Conservation (phyloP, 768 basidiomycete genomes). For the Harrya chromipes region DNA sequence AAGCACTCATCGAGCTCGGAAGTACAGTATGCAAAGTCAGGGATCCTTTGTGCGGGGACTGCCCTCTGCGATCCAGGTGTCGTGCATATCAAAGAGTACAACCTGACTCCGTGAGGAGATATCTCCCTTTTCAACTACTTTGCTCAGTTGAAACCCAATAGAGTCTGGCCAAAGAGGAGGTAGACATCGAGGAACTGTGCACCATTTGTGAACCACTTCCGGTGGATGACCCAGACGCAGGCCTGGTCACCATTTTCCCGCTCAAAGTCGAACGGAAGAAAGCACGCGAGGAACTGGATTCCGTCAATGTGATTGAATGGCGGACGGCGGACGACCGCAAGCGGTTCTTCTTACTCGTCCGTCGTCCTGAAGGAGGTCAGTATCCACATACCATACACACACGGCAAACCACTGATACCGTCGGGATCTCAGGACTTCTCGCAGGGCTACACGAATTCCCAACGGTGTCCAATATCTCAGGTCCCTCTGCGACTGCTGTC, state of each 20-base stretch:
- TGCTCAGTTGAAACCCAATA: not conserved
- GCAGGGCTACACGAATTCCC: constrained; percentile 92
- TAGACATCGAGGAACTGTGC: constrained; percentile 81
- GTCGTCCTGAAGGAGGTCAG: constrained; percentile 81
- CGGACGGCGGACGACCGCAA: constrained; percentile 33
- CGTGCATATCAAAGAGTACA: constrained; percentile 46
- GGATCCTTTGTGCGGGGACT: constrained; percentile 68
- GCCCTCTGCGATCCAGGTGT: constrained; percentile 72
- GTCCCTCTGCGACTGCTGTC: constrained; percentile 34
- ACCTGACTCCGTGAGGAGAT: constrained; percentile 11
- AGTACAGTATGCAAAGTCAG: constrained; percentile 89
- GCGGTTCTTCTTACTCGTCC: constrained; percentile 71
- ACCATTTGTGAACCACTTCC: constrained; percentile 60
- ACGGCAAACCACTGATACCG: not conserved
- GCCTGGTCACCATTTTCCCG: constrained; percentile 71
- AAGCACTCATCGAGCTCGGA: constrained; percentile 93
- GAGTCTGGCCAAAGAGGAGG: constrained; percentile 11
- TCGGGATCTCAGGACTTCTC: constrained; percentile 61
- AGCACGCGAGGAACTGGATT: constrained; percentile 77
- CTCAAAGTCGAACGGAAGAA: constrained; percentile 85
- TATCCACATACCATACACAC: not conserved
- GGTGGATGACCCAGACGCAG: constrained; percentile 13
- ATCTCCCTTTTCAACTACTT: not conserved
- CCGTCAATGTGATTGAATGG: constrained; percentile 89
- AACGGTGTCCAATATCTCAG: constrained; percentile 52